Conservation (phyloP, 2,329 filamentous ascomycete genomes). For the Neocatenulostroma microsporum region DNA sequence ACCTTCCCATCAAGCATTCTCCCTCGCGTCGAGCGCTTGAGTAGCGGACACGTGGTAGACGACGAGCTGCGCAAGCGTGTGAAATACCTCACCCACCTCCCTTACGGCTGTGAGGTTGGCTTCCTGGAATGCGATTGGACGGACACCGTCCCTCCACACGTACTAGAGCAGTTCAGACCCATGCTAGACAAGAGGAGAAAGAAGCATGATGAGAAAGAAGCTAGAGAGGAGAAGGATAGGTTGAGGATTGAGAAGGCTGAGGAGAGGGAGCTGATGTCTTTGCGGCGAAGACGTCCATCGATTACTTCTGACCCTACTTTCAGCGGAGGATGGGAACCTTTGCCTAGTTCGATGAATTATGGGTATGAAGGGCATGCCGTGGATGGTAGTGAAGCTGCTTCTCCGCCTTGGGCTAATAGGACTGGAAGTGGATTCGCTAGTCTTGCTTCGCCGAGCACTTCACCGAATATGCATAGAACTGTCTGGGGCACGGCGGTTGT, state of each 20-base stretch:
- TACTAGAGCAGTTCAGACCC: conserved; percentile 64
- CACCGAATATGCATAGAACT: conserved; percentile 66
- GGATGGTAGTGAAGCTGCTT: conserved; percentile 26
- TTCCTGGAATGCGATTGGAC: conserved; percentile 95
- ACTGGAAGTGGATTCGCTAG: conserved; percentile 55
- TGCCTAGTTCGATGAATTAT: conserved; percentile 2
- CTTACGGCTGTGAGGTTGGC: conserved; percentile 80
- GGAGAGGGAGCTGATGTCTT: conserved; percentile 59
- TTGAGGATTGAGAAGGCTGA: conserved; percentile 74
- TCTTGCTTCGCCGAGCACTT: conserved; percentile 71
- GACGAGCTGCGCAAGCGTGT: conserved; percentile 74
- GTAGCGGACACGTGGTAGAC: conserved; percentile 78
- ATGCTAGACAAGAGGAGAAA: conserved; percentile 72
- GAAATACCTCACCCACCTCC: conserved; percentile 81
- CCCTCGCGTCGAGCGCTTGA: conserved; percentile 81
- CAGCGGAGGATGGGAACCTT: conserved; percentile 7
- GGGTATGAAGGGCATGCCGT: neutral
- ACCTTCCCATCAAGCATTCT: conserved; percentile 78
- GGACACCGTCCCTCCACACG: conserved; percentile 68
- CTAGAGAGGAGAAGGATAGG: conserved; percentile 77
- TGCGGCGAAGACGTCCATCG: conserved; percentile 48
- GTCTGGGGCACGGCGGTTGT: conserved; percentile 86
- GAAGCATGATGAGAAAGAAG: conserved; percentile 72
- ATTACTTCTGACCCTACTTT: conserved; percentile 37
- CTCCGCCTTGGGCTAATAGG: conserved; percentile 49